phyloP scores from a whole-genome alignment of 2,329 filamentous ascomycete genomes.

The Tolypocladium tropicale region DNA sequence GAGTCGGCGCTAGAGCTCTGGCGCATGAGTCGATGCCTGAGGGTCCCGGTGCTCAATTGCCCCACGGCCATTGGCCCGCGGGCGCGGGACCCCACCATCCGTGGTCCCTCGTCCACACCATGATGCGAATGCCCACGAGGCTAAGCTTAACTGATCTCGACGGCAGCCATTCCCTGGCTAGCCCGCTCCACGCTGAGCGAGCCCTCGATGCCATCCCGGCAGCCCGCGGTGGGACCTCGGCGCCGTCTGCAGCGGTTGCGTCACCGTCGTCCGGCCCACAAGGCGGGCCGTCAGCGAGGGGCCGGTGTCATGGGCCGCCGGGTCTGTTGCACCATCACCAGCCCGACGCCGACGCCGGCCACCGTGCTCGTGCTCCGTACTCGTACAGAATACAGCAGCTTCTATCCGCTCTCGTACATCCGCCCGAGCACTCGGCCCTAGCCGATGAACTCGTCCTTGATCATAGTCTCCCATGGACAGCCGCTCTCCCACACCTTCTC shows the following conservation, averaged over 20 bases:
- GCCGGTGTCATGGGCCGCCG: too few species aligned
- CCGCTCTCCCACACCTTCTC: slow-evolving; percentile 59
- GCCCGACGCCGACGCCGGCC: not conserved
- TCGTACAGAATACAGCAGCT: not conserved
- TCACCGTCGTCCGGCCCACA: not conserved
- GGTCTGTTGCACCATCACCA: not conserved
- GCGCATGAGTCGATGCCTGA: not conserved
- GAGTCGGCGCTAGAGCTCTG: not conserved
- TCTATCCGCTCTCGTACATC: not conserved
- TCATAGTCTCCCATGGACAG: slow-evolving; percentile 57
- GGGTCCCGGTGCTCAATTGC: not conserved
- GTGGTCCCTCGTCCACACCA: not conserved
- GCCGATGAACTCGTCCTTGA: slow-evolving; percentile 59
- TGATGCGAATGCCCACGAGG: not conserved
- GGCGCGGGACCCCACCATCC: not conserved
- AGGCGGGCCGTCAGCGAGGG: not conserved
- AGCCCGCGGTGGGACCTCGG: not conserved
- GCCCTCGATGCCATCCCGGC: not conserved
- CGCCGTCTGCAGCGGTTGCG: not conserved
- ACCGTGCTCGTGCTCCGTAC: not conserved
- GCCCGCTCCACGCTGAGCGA: not conserved
- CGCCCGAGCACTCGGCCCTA: slow-evolving; percentile 16
- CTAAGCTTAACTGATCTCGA: not conserved
- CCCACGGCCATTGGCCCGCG: not conserved
- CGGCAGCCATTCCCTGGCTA: not conserved